Percentiles rank a stretch among this genome's conserved stretches.
These are phyloP conservation scores for Trichopus zeylanicus DNA, from an alignment of 116 monocot species.

Conservation along the genomic window DNA sequence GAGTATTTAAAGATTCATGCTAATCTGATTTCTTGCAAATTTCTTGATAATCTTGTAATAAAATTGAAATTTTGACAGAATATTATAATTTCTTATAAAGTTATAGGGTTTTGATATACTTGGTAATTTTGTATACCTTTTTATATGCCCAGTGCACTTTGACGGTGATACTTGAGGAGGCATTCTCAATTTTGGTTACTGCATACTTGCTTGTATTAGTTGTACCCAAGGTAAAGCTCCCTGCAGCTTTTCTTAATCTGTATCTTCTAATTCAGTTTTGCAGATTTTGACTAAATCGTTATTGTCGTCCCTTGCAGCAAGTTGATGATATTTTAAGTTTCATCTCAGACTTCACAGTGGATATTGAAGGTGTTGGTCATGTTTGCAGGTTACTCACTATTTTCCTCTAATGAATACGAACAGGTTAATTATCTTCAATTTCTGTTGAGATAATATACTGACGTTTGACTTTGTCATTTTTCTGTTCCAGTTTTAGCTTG, in stretches of 20 bases:
- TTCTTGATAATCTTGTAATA: too few relatives aligned
- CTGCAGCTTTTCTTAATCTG: background rate
- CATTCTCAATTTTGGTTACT: slow-evolving; percentile 59
- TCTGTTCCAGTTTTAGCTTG: slow-evolving; percentile 62
- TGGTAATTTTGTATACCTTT: slow-evolving; percentile 4
- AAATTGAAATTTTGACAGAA: too few relatives aligned
- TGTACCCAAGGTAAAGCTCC: slow-evolving; percentile 45
- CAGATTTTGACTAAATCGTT: background rate
- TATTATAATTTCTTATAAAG: too few relatives aligned
- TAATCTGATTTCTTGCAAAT: too few relatives aligned
- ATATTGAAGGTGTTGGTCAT: slow-evolving; percentile 94
- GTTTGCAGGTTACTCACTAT: slow-evolving; percentile 74
- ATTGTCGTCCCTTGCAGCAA: slow-evolving; percentile 26
- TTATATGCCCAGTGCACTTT: slow-evolving; percentile 44
- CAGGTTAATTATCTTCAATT: background rate
- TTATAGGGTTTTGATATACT: background rate
- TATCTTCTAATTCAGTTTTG: slow-evolving; percentile 10
- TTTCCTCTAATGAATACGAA: background rate
- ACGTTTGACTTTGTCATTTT: background rate
- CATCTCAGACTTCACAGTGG: slow-evolving; percentile 83
- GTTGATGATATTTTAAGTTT: slow-evolving; percentile 83
- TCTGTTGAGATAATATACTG: background rate
- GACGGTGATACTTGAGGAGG: slow-evolving; percentile 65
- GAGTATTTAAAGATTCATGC: too few relatives aligned
- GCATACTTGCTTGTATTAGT: slow-evolving; percentile 62